Evolutionary conservation across 305 asterid species (phyloP).

Genomic region (Lippia alba): DNA sequence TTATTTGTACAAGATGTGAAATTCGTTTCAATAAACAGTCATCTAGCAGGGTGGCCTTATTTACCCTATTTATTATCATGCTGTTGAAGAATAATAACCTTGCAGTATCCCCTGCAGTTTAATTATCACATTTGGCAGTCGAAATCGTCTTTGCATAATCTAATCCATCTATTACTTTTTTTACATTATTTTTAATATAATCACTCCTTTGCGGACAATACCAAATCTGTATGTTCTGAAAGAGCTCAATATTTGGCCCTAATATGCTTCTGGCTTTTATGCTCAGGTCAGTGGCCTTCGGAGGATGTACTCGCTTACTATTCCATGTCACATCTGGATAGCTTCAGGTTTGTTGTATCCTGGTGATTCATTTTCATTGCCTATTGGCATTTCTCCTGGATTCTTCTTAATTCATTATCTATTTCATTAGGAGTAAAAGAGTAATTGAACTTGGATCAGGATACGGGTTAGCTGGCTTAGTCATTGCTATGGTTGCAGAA

Average conservation of each 20-base stretch:
- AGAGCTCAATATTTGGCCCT: slow-evolving; percentile 19
- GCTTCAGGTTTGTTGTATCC: slow-evolving; percentile 48
- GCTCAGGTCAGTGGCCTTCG: slow-evolving; percentile 94
- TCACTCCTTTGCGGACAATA: no score
- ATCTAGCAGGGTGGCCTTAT: no score
- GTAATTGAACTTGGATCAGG: slow-evolving; percentile 93
- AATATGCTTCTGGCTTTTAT: slow-evolving; percentile 33
- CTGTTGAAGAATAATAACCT: not conserved
- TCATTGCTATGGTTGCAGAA: slow-evolving; percentile 69
- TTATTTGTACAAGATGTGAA: no score
- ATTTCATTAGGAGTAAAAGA: slow-evolving; percentile 63
- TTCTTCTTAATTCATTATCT: slow-evolving; percentile 26
- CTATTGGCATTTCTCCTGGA: slow-evolving; percentile 14
- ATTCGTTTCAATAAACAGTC: no score
- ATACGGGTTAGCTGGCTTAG: slow-evolving; percentile 93
- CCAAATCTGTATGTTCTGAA: not conserved
- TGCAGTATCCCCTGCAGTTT: not conserved
- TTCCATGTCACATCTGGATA: slow-evolving; percentile 56
- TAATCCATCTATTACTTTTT: not conserved
- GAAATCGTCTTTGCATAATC: slow-evolving; percentile 9
- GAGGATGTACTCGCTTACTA: slow-evolving; percentile 91
- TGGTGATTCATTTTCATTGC: slow-evolving; percentile 24
- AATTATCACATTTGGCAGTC: slow-evolving; percentile 2
- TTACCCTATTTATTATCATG: not conserved
- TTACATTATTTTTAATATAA: no score